These are phyloP conservation scores for Penicillium sp. DNA, from an alignment of 2,329 filamentous ascomycete genomes.

Conservation along the genomic window DNA sequence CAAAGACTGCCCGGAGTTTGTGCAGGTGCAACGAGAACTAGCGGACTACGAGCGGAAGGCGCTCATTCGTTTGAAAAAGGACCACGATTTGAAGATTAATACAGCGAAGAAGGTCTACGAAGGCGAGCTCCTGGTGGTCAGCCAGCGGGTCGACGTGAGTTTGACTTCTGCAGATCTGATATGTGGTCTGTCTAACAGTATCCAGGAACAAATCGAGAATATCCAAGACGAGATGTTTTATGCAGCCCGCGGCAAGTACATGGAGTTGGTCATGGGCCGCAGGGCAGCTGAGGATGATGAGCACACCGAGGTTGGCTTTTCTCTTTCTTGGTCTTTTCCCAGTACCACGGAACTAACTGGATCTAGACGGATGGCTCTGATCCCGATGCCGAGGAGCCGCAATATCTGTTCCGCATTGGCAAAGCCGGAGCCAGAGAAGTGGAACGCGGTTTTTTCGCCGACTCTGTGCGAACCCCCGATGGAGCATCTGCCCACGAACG, in stretches of 20 bases:
- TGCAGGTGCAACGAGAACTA: constrained; percentile 36
- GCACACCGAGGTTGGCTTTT: constrained; percentile 24
- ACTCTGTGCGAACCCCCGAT: constrained; percentile 32
- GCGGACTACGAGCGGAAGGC: constrained; percentile 26
- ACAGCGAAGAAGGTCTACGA: constrained; percentile 30
- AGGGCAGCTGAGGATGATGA: constrained; percentile 25
- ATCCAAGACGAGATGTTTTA: constrained; percentile 18
- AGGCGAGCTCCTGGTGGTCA: constrained; percentile 34
- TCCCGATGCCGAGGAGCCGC: constrained; percentile 28
- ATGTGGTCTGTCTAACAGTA: background rate
- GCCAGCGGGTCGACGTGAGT: constrained; percentile 35
- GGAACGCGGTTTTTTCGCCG: constrained; percentile 37
- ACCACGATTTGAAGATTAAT: constrained; percentile 36
- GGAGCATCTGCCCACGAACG: constrained; percentile 37
- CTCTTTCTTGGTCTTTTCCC: background rate
- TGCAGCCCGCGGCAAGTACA: constrained; percentile 22
- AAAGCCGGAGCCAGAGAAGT: constrained; percentile 24
- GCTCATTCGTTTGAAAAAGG: constrained; percentile 28
- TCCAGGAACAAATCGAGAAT: constrained; percentile 12
- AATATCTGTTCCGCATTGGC: constrained; percentile 22
- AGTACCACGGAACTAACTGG: background rate
- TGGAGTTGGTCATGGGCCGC: constrained; percentile 18
- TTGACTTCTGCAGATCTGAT: background rate
- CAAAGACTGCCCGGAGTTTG: constrained; percentile 39
- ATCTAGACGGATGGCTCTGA: constrained; percentile 33